Conservation (phyloP, 257 asterid species). For the Penstemon barbatus region DNA sequence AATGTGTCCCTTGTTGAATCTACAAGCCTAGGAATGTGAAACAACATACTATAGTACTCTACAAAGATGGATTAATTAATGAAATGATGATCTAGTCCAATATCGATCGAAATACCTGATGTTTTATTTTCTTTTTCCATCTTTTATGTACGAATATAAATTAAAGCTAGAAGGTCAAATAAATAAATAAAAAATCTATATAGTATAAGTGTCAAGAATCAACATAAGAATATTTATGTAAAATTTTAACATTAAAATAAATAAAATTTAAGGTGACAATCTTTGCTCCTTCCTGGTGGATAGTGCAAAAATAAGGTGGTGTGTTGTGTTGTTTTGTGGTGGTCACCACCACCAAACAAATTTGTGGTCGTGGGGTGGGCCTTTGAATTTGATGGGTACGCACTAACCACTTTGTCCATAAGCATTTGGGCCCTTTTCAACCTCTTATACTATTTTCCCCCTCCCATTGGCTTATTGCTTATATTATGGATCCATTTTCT, state of each 20-base stretch:
- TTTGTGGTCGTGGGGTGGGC: slow-evolving; percentile 37
- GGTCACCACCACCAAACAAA: slow-evolving; percentile 26
- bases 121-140: too few relatives aligned
- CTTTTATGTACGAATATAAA: too few relatives aligned
- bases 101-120: too few relatives aligned
- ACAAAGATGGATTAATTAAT: not conserved
- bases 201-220: not conserved
- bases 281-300: not conserved
- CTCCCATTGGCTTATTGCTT: too few relatives aligned
- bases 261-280: not conserved
- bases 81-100: too few relatives aligned
- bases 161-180: too few relatives aligned
- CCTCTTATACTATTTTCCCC: not conserved
- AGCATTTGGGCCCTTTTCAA: slow-evolving; percentile 27
- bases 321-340: not conserved
- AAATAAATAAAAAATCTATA: too few relatives aligned
- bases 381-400: slow-evolving; percentile 51
- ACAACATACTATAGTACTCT: not conserved
- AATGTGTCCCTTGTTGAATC: slow-evolving; percentile 26
- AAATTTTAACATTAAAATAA: not conserved
- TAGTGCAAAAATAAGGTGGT: not conserved
- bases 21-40: slow-evolving; percentile 26
- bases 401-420: slow-evolving; percentile 45
- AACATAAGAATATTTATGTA: not conserved
- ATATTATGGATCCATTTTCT: not conserved